These are phyloP conservation scores for Colletotrichum shisoi DNA, from an alignment of 2,329 filamentous ascomycete genomes.

Conservation along the genomic window DNA sequence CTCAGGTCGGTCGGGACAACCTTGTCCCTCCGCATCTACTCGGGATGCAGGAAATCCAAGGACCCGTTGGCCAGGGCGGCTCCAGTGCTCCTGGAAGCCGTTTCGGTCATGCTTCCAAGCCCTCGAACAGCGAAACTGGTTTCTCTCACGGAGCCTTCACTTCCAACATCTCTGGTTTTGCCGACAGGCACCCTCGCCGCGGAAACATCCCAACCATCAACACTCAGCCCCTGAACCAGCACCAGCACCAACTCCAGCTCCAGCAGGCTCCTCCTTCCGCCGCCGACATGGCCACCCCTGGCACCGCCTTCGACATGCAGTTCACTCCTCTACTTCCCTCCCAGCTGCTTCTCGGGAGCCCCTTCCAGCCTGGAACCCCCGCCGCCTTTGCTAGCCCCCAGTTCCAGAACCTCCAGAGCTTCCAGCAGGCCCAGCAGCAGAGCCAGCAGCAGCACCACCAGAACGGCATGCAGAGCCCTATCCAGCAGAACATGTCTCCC, in stretches of 20 bases:
- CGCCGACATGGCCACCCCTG: slow-evolving; percentile 83
- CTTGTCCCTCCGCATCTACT: slow-evolving; percentile 86
- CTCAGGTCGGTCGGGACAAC: slow-evolving; percentile 80
- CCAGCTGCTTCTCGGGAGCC: slow-evolving; percentile 91
- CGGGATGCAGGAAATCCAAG: slow-evolving; percentile 89
- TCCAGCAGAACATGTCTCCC: slow-evolving; percentile 80
- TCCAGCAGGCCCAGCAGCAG: slow-evolving; percentile 67
- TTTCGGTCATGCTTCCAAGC: slow-evolving; percentile 79
- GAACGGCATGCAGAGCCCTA: slow-evolving; percentile 74
- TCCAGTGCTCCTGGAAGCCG: slow-evolving; percentile 65
- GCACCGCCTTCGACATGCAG: slow-evolving; percentile 95
- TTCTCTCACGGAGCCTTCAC: slow-evolving; percentile 93
- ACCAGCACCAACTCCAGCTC: slow-evolving; percentile 44
- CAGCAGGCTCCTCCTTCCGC: slow-evolving; percentile 59
- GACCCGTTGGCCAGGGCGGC: slow-evolving; percentile 66
- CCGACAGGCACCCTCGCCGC: slow-evolving; percentile 84
- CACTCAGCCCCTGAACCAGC: slow-evolving; percentile 59
- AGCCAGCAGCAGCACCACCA: slow-evolving; percentile 64
- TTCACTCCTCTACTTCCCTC: slow-evolving; percentile 96
- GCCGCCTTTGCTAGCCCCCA: slow-evolving; percentile 89
- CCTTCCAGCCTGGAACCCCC: slow-evolving; percentile 94
- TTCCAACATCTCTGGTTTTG: slow-evolving; percentile 84
- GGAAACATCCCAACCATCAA: slow-evolving; percentile 92
- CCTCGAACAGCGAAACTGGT: slow-evolving; percentile 82
- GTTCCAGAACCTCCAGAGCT: slow-evolving; percentile 83